Evolutionary conservation across 371 early-diverging fungal genomes (phyloP), one percentile per base, ranked within the genome.

Genomic region (Rhizopus sp.): DNA sequence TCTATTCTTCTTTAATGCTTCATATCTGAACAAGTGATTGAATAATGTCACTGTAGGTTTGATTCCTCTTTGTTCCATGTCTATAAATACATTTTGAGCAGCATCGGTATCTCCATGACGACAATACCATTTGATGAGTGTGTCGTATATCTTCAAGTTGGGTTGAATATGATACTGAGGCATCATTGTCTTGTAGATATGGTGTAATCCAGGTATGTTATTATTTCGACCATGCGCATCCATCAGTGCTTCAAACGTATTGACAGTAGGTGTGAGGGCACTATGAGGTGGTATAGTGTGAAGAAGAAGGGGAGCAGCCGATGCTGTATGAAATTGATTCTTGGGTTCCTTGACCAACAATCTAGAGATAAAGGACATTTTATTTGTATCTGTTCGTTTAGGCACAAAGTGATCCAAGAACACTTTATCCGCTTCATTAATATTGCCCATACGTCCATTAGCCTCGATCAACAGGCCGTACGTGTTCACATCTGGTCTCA

Each of bases 71-170:
- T 47, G 46, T 42, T 75, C 73, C 80, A 80, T 77, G 12, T 73
- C 75, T 33, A 64, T 49, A 41, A 80, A 69, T 3, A 72, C 32
- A 7, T 64, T 63, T 37, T 67, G 62, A 1, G 75, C 80, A 0
- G 62, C 52, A 8, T 68, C 74, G 1, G 65, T 44, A 37, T 80
- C 68, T 8, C 54, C 59, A 37, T 58, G 50, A 9, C 66, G 50
- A 46, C 73, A 75, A 37, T 73, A 70, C 77, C 77, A 76, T 33
- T 70, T 63, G 12, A 80, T 68, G 44, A 80, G 29, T 7, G 61
- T 53, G 38, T 80, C 72, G 50, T 67, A 80, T 12, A 64, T 48
- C 3, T 62, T 58, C 0, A 74, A 30, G 5, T 50, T 63, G 9
- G 71, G 69, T 13, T 57, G 38, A 2, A 80, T 63, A 0, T 49